Percentiles rank a stretch among this genome's conserved stretches.
Evolutionary conservation across 2,329 filamentous ascomycete species (phyloP).

Genomic region (Penicillium fuscoglaucum): DNA sequence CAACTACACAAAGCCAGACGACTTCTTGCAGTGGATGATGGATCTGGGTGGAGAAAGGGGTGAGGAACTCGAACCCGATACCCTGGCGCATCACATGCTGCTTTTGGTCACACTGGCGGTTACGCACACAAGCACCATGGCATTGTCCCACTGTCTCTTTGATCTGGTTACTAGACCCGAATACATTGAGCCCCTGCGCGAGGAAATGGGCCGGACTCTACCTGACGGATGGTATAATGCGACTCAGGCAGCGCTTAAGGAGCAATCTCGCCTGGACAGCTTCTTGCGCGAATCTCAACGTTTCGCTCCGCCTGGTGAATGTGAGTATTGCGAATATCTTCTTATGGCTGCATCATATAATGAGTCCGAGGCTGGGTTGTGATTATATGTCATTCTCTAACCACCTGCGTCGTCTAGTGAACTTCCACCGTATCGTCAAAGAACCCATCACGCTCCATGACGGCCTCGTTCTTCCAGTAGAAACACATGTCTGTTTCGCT

Average conservation of each 20-base stretch:
- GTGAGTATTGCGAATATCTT: conserved; percentile 13
- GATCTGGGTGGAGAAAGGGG: conserved; percentile 25
- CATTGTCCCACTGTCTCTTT: conserved; percentile 49
- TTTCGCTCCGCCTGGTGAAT: conserved; percentile 30
- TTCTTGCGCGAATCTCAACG: conserved; percentile 35
- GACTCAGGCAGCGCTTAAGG: conserved; percentile 21
- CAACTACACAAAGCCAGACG: conserved; percentile 27
- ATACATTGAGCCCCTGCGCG: conserved; percentile 51
- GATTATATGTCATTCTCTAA: neutral
- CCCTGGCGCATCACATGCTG: conserved; percentile 30
- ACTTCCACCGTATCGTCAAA: conserved; percentile 31
- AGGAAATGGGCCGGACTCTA: conserved; percentile 46
- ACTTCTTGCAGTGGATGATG: conserved; percentile 39
- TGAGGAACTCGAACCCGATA: conserved; percentile 22
- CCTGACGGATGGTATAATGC: conserved; percentile 28
- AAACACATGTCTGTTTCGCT: conserved; percentile 32
- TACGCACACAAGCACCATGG: conserved; percentile 32
- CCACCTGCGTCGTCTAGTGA: conserved; percentile 20
- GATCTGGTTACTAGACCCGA: conserved; percentile 54
- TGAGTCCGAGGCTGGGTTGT: neutral
- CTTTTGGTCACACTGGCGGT: conserved; percentile 30
- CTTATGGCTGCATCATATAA: neutral
- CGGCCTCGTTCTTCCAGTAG: conserved; percentile 25
- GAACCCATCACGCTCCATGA: conserved; percentile 27
- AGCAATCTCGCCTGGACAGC: conserved; percentile 29